Evolutionary conservation across 2,329 filamentous ascomycete genomes (phyloP).

Genomic region (Venturiaceae sp.): DNA sequence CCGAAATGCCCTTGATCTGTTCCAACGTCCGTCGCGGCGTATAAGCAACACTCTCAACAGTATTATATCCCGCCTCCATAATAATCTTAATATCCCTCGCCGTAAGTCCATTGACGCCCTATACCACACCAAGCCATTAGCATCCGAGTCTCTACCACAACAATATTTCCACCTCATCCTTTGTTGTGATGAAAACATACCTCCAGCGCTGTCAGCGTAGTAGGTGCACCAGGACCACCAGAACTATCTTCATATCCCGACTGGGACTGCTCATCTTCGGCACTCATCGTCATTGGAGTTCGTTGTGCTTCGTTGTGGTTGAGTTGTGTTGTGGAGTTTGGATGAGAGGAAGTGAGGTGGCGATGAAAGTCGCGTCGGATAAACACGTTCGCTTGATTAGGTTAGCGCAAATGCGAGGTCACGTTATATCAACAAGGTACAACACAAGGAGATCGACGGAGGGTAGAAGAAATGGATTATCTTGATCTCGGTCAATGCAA

Average conservation of each 20-base stretch:
- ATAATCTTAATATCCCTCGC: slow-evolving; percentile 91
- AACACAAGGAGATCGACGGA: too few relatives aligned
- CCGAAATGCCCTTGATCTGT: slow-evolving; percentile 95
- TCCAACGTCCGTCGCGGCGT: slow-evolving; percentile 73
- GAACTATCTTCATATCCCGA: slow-evolving; percentile 29
- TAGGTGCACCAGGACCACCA: slow-evolving; percentile 85
- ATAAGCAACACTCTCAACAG: slow-evolving; percentile 91
- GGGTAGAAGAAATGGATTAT: too few relatives aligned
- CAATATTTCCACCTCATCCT: too few relatives aligned
- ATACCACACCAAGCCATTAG: slow-evolving; percentile 12
- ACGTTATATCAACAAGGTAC: too few relatives aligned
- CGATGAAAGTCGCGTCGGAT: not conserved
- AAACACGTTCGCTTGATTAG: not conserved
- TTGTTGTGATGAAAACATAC: slow-evolving; percentile 46
- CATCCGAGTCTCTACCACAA: too few relatives aligned
- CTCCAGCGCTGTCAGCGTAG: slow-evolving; percentile 76
- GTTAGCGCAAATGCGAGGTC: too few relatives aligned
- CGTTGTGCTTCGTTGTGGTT: not conserved
- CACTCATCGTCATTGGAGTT: not conserved
- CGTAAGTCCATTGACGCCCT: slow-evolving; percentile 86
- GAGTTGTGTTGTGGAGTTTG: not conserved
- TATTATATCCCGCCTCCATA: slow-evolving; percentile 86
- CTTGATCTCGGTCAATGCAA: too few relatives aligned
- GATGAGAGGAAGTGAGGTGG: not conserved
- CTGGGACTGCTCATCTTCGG: slow-evolving; percentile 6